Evolutionary conservation across 768 basidiomycete species (phyloP).

Genomic region (Mycena epipterygia): DNA sequence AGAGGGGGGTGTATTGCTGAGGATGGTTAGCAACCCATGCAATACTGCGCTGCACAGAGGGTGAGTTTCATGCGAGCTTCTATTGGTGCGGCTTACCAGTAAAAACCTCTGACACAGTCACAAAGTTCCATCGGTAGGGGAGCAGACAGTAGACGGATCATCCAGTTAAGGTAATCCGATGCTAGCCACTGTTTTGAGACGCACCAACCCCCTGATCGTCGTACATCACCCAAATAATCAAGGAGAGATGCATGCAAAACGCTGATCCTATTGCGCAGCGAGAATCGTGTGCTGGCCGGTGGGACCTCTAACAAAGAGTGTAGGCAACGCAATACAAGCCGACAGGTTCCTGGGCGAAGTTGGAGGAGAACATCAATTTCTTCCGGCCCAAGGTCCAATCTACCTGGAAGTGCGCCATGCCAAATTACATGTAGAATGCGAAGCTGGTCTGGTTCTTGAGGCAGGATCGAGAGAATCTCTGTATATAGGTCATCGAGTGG

Average conservation of each 20-base stretch:
- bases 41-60: not conserved
- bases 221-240: not conserved
- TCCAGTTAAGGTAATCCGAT: not conserved
- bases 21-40: not conserved
- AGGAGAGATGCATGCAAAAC: not conserved
- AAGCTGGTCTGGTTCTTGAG: not conserved
- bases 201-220: constrained; percentile 1
- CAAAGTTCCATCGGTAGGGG: no score
- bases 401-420: not conserved
- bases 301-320: constrained; percentile 2
- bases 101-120: not conserved
- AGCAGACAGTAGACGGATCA: not conserved
- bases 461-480: not conserved
- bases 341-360: no score
- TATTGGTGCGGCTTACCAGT: not conserved
- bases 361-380: not conserved
- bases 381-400: not conserved
- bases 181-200: not conserved
- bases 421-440: not conserved
- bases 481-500: constrained; percentile 11
- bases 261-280: not conserved
- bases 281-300: not conserved
- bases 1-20: not conserved
- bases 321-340: not conserved
- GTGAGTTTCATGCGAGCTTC: not conserved